Base-by-base conservation (phyloP, 225 moss, liverwort and hornwort genomes). In the Climacium dendroides region DNA sequence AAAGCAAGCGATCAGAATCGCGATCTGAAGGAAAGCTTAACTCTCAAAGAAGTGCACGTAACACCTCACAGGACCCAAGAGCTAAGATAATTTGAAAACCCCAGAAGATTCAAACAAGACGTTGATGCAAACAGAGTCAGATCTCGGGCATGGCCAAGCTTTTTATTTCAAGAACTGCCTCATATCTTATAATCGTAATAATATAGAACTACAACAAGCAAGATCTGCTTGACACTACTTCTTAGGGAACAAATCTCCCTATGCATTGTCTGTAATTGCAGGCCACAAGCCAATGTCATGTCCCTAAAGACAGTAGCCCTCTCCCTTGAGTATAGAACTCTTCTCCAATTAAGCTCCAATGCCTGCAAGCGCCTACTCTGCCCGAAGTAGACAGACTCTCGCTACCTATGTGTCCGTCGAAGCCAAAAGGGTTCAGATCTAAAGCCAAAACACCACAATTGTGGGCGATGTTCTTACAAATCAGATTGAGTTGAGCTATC, bases 171-270 rank as follows among this genome's bases (percentile, higher is more conserved):
- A 88, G 90, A 89, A 93, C 82, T 75, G 93, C 90, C 90, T 93
- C 92, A 94, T 92, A 92, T 83, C 83, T 87, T 88, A 87, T 89
- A 88, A 88, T 87, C 82, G 79, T 85, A 91, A 92, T 91, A 91
- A 83, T 85, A 90, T 94, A 92, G 90, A 91, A 92, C 94, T 92
- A 94, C 94, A 94, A 90, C 94, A 94, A 94, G 92, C 92, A 92
- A 90, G 89, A 87, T 90, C 83, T 92, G 94, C 94, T 94, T 89
- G 89, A 84, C 84, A 79, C 90, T 90, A 88, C 93, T 90, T 86
- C 87, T 63, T 63, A 72, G 89, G 89, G 89, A 91, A 84, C 92
- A 88, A 89, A 90, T 91, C 86, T 94, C 88, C 90, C 92, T 85
- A 47, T n/a, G 82, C 74, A 87, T 88, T 91, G 88, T 88, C 85